Evolutionary conservation across 257 asterid genomes (phyloP), one percentile per base, ranked within the genome.

Genomic region (Penstemon newberryi): DNA sequence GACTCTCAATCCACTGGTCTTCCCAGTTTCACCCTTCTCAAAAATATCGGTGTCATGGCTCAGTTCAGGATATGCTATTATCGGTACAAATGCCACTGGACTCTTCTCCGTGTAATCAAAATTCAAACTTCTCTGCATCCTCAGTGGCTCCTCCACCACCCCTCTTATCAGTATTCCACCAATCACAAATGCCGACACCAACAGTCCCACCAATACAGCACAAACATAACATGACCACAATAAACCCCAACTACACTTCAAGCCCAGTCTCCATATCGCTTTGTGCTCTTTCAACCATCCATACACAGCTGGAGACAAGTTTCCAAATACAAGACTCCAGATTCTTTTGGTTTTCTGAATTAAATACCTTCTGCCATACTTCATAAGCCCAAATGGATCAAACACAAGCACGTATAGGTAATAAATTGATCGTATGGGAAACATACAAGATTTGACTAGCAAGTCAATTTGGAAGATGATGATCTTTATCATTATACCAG

Each of bases 191-290:
- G 96, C 90, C 2, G 82, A 77, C 38, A 87, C 69, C 83, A 94
- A 73, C 62, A 91, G 70, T 47, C 82, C 83, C 41, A 84, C 80
- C 87, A 94, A 79, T 36, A 91, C 84, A 71, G 82, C 56, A 70
- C 93, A 85, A 43, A 89, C 98, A 54, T 94, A 94, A 72, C 75
- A 78, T 4, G 95, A 80, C 97, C 96, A 91, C 83, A 94, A 73
- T 63, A 92, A 66, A 56, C 99, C 99, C 99, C 98, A 91, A 18
- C 90, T 89, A 39, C 87, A 79, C 70, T 83, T 91, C 80, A 94
- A 50, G 11, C 87, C 92, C 56, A 85, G 74, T 72, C 79, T 91
- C 91, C 92, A 84, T 13, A 84, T 47, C 5, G 86, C 84, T 40
- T 73, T 79, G 59, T 89, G 85, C 54, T 84, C 89, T 61, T 75